Evolutionary conservation across 371 early-diverging fungal genomes (phyloP).

Genomic region (Rhizopus arrhizus): DNA sequence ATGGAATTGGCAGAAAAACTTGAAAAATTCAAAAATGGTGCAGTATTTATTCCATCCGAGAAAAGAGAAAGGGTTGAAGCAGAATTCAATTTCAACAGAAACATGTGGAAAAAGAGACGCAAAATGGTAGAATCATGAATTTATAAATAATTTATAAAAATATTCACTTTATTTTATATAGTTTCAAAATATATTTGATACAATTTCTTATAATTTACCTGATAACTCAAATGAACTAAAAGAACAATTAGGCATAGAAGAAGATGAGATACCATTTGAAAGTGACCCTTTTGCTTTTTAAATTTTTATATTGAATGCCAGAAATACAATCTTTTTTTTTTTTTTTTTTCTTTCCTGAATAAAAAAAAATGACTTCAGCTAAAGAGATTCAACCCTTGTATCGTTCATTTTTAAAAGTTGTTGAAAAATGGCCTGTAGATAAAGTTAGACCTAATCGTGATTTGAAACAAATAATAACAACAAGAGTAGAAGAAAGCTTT

Average conservation of each 20-base stretch:
- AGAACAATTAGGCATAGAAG: slow-evolving; percentile 31
- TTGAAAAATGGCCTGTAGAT: slow-evolving; percentile 61
- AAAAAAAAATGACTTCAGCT: slow-evolving; percentile 12
- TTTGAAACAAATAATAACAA: slow-evolving; percentile 57
- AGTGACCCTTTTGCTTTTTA: slow-evolving; percentile 15
- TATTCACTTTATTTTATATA: background rate
- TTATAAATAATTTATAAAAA: background rate
- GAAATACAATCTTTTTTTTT: slow-evolving; percentile 1
- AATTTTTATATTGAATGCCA: background rate
- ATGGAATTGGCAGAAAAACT: slow-evolving; percentile 5
- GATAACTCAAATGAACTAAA: slow-evolving; percentile 17
- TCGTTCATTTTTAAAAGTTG: slow-evolving; percentile 55
- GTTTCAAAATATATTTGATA: slow-evolving; percentile 24
- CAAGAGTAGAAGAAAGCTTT: slow-evolving; percentile 58
- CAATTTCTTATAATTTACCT: slow-evolving; percentile 24
- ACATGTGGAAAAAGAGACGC: slow-evolving; percentile 27
- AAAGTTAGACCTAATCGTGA: slow-evolving; percentile 63
- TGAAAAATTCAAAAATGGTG: slow-evolving; percentile 3
- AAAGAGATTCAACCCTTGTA: slow-evolving; percentile 51
- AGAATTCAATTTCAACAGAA: slow-evolving; percentile 11
- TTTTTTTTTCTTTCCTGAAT: slow-evolving; percentile 2
- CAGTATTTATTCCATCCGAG: slow-evolving; percentile 18
- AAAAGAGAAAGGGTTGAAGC: slow-evolving; percentile 19
- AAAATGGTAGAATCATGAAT: slow-evolving; percentile 12
- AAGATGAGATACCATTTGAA: slow-evolving; percentile 25